Percentiles rank a stretch among this genome's conserved stretches.
Conservation (phyloP, 2,329 filamentous ascomycete genomes). For the Colletotrichum shisoi region DNA sequence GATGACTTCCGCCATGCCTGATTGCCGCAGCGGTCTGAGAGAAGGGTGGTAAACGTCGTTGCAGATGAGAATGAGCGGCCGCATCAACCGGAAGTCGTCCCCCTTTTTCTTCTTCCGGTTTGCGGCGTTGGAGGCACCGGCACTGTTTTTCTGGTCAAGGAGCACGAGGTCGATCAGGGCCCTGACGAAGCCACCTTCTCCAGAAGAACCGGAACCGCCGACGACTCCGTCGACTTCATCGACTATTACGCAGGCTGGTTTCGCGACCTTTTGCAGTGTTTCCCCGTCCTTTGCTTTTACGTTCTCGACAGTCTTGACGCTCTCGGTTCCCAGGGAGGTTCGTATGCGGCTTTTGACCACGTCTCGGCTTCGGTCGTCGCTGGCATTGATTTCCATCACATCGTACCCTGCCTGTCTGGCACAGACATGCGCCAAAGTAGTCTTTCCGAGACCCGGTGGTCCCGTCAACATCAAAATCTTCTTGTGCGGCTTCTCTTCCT, state of each 20-base stretch:
- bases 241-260: slow-evolving; percentile 90
- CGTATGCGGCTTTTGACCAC: slow-evolving; percentile 91
- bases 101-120: slow-evolving; percentile 72
- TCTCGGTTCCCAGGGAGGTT: slow-evolving; percentile 92
- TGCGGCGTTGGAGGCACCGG: slow-evolving; percentile 44
- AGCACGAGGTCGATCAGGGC: slow-evolving; percentile 90
- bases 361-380: slow-evolving; percentile 87
- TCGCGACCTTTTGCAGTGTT: slow-evolving; percentile 72
- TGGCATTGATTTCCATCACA: slow-evolving; percentile 96
- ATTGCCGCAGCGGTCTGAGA: slow-evolving; percentile 84
- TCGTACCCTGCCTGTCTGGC: slow-evolving; percentile 95
- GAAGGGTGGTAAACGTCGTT: slow-evolving; percentile 96
- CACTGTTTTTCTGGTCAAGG: slow-evolving; percentile 80
- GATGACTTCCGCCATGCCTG: slow-evolving; percentile 84
- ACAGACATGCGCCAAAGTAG: slow-evolving; percentile 94
- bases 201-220: slow-evolving; percentile 75
- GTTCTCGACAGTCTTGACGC: slow-evolving; percentile 78
- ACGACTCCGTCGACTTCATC: slow-evolving; percentile 98
- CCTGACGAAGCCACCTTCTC: slow-evolving; percentile 94
- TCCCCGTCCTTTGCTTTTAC: slow-evolving; percentile 61
- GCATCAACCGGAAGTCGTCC: slow-evolving; percentile 85
- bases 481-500: slow-evolving; percentile 76
- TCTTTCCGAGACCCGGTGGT: slow-evolving; percentile 93
- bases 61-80: slow-evolving; percentile 92
- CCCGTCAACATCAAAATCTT: slow-evolving; percentile 92